These are phyloP conservation scores for Setomelanomma holmii DNA, from an alignment of 2,329 filamentous ascomycete species.

Conservation along the genomic window DNA sequence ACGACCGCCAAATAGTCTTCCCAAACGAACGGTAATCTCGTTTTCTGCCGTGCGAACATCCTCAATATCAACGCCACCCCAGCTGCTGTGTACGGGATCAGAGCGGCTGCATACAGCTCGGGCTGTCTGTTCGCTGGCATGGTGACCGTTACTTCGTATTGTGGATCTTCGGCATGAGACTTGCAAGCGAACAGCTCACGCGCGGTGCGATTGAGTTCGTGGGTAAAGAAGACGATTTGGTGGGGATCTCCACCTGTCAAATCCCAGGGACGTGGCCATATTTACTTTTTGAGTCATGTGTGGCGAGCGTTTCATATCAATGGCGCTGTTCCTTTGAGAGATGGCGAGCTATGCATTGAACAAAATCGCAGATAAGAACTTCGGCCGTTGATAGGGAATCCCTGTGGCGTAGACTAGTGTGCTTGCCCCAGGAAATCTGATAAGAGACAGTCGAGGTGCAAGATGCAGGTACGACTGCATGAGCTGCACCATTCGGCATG, in stretches of 20 bases:
- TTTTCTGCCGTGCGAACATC: conserved; percentile 21
- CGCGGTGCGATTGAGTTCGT: too few relatives aligned
- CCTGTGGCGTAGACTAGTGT: too few relatives aligned
- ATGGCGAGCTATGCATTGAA: background rate
- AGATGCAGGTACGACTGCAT: too few relatives aligned
- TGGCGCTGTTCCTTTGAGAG: background rate
- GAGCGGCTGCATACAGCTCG: conserved; percentile 26
- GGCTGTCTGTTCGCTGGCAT: conserved; percentile 24
- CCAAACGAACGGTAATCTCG: conserved; percentile 23
- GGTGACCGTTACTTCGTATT: background rate
- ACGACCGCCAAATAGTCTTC: conserved; percentile 29
- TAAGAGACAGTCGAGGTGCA: too few relatives aligned
- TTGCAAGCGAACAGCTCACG: too few relatives aligned
- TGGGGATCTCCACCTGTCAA: background rate
- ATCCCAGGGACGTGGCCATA: conserved; percentile 1
- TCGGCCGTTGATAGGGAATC: too few relatives aligned
- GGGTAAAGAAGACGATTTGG: background rate
- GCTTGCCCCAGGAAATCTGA: too few relatives aligned
- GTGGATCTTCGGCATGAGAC: background rate
- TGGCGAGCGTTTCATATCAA: background rate
- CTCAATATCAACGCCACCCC: conserved; percentile 23
- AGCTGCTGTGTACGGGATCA: conserved; percentile 27
- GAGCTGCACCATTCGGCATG: too few relatives aligned
- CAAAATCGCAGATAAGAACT: too few relatives aligned
- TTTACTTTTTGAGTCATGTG: background rate